Base-by-base conservation (phyloP, 345 rosid species). In the Eucalyptus decipiens region DNA sequence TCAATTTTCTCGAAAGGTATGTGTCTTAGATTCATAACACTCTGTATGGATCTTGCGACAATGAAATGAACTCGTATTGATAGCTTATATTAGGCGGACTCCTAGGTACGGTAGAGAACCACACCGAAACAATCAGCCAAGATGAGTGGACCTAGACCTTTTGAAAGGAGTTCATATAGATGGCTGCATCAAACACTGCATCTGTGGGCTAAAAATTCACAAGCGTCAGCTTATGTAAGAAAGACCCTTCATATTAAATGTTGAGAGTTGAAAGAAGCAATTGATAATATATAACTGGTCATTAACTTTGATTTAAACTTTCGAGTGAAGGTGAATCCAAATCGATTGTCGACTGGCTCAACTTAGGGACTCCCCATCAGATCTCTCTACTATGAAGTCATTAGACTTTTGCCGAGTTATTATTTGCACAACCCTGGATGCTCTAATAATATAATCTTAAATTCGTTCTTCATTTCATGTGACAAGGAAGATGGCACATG, bases 171-270 rank as follows among this genome's bases (percentile, higher is more conserved):
- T n/a, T 14, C 34, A n/a, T 2, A 14, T 16, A 65, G 3, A 65
- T 0, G 19, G 72, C 8, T 2, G 0, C 19, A 5, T 62, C 37
- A 8, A n/a, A 65, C 37, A n/a, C 18, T 0, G 4, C 10, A n/a
- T 65, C 3, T 7, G 3, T 65, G 4, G 19, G 72, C 37, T n/a
- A 65, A 65, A 30, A 65, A 30, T 5, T 62, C 34, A 65, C 9
- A n/a, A n/a, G 37, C 5, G 6, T 62, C 37, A 0, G 19, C 37
- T 65, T 65, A n/a, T 2, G 1, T 15, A 65, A 67, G 80, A 67
- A 65, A 67, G 80, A 67, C 21, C 8, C 15, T 42, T 67, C 12
- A 17, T 3, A 5, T 67, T 32, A 37, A 17, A 67, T 16, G 2
- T 32, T 0, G 1, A 65, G 72, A 32, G 5, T 2, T 0, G 3